These are phyloP conservation scores for Solanum appendiculatum DNA, from an alignment of 257 asterid genomes.

Conservation along the genomic window DNA sequence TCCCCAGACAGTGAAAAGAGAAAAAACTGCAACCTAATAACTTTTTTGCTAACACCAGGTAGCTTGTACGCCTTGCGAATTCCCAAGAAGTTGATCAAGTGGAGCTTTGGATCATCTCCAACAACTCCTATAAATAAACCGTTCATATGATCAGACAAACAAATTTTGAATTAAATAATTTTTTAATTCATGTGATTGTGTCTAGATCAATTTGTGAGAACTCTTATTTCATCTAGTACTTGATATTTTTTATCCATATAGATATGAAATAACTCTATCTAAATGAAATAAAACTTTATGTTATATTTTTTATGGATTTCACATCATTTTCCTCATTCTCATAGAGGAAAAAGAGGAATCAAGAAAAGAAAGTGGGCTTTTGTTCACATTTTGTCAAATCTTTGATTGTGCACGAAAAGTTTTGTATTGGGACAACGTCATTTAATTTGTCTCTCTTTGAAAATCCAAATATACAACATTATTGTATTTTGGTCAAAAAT, in stretches of 20 bases:
- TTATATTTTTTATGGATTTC: not conserved
- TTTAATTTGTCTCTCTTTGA: not conserved
- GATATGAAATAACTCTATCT: not conserved
- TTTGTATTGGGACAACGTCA: not conserved
- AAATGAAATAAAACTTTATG: not conserved
- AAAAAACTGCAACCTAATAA: too few species aligned
- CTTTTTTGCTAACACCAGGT: too few species aligned
- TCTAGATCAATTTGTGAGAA: not conserved
- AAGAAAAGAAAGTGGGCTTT: not conserved
- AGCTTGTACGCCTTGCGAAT: too few species aligned
- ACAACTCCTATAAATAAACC: too few species aligned
- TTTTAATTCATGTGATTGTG: too few species aligned
- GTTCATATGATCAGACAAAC: too few species aligned
- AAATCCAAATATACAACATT: not conserved
- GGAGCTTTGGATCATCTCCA: too few species aligned
- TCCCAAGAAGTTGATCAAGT: too few species aligned
- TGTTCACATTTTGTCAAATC: not conserved
- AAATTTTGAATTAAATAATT: too few species aligned
- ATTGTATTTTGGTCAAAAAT: not conserved
- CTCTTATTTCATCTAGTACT: too few species aligned
- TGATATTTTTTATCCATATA: not conserved
- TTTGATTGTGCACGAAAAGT: not conserved
- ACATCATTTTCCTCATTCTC: not conserved
- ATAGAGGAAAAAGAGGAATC: not conserved
- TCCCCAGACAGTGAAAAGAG: too few species aligned